Evolutionary conservation across 306 rosid genomes (phyloP), one percentile per base, ranked within the genome.

Genomic region (Citrullus amarus): DNA sequence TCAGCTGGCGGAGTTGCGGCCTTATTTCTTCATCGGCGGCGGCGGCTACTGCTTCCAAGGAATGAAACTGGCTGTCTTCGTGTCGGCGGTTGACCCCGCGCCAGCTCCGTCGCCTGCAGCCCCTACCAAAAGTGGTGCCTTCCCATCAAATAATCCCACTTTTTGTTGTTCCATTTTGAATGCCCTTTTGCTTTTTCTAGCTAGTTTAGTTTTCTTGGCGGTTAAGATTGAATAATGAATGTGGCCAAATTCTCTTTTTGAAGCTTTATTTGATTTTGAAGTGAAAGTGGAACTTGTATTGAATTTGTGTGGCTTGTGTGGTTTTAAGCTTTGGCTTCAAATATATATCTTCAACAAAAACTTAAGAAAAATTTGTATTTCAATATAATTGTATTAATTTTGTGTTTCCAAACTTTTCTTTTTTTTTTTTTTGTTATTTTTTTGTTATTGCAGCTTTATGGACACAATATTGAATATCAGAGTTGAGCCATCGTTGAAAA

Each of bases 1-100:
- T 56, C 83, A 91, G 25, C 59, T 91, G 34, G 83, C 71, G 0
- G 92, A 90, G 79, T 70, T 84, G 15, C 82, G 65, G 53, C 85
- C 88, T 0, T 91, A 93, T 67, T 93, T 88, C 80, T 93, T 68
- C 82, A 51, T 90, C 48, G 68, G 89, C 1, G 53, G 89, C 0
- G 93, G 93, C 58, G 96, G 96, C 9, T 91, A 90, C 77, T 93
- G 96, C 81, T 93, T 69, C 25, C 88, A 88, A 5, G 92, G 93
- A 25, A 88, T 91, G 93, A 90, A 68, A 76, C 86, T 88, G 61
- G 80, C 84, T 9, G 81, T 93, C 41, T 0, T 13, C 0, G 90
- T 90, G 44, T 51, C 82, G 9, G 50, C n/a, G 3, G 3, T 10
- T 6, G 13, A 69, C 0, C 51, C 30, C 11, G 66, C 57, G 14